Base-by-base conservation (phyloP, 768 basidiomycete genomes). In the Leccinum longicurvipes region DNA sequence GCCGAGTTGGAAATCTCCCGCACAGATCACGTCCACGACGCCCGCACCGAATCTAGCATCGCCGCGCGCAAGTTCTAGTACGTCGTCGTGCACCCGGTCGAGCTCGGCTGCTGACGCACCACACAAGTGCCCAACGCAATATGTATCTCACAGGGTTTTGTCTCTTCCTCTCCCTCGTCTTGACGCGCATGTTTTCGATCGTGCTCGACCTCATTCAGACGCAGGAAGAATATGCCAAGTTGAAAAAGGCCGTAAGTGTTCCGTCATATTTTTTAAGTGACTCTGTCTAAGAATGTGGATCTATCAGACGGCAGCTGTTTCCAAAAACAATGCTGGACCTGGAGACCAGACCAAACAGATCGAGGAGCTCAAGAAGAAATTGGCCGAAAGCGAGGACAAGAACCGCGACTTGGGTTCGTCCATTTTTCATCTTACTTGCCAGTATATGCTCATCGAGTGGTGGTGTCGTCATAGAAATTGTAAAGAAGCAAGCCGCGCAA, bases 61-160 rank as follows among this genome's bases (percentile, higher is more conserved):
- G 86, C 95, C 0, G 93, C 93, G 25, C 82, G 93, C 58, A 94
- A 94, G 72, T 98, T 98, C 77, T 95, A 95, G 89, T 93, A 64
- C 57, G 84, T 78, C 32, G 6, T 44, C 6, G 3, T 2, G 1
- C 2, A 1, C 9, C 8, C 17, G 12, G 17, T 23, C 2, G 19
- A 11, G 28, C 28, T 17, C 11, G 5, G 32, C 11, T 23, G 6
- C 36, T 61, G 4, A 65, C 12, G 1, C 3, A 10, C 39, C 21
- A 4, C 51, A 2, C 24, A 93, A 36, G 91, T 64, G 81, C 92
- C 3, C 92, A 95, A 69, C 81, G 93, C 53, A 97, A 96, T 69
- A 85, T 87, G 56, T 98, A 98, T 70, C 82, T 98, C 15, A 95
- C 94, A 7, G 91, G 91, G 0, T 94, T 93, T 72, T 92, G 89